A percentile compares a stretch with the other conserved stretches of the same genome.
These are phyloP conservation scores for Cladobotryum mycophilum DNA, from an alignment of 2,329 filamentous ascomycete species.

Conservation along the genomic window DNA sequence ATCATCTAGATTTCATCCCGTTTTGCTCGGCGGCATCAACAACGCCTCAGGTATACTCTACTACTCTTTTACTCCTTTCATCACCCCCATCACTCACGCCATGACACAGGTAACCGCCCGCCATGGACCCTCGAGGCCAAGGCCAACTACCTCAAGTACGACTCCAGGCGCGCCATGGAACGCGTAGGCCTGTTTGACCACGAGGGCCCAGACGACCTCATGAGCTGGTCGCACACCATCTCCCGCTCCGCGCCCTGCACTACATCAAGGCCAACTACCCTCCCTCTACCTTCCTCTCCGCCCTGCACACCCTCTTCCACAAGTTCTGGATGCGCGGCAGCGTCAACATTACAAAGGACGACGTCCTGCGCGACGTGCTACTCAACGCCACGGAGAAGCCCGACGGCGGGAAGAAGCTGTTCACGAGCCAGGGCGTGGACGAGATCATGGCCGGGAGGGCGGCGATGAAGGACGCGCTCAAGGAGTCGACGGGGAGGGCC, in stretches of 20 bases:
- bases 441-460: conserved; percentile 49
- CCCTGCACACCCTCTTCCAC: conserved; percentile 50
- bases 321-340: conserved; percentile 57
- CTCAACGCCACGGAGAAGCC: conserved; percentile 23
- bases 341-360: conserved; percentile 53
- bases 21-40: conserved; percentile 66
- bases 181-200: conserved; percentile 32
- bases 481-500: conserved; percentile 53
- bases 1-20: conserved; percentile 55
- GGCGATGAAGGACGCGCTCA: conserved; percentile 41
- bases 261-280: conserved; percentile 57
- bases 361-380: conserved; percentile 39
- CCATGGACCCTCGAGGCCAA: conserved; percentile 68
- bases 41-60: conserved; percentile 42
- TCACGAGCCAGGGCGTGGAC: conserved; percentile 45
- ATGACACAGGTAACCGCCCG: conserved; percentile 62
- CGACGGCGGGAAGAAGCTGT: conserved; percentile 30
- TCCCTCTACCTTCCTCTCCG: conserved; percentile 40
- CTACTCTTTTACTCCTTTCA: background rate
- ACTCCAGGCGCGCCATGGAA: conserved; percentile 33
- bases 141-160: conserved; percentile 46
- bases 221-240: conserved; percentile 36
- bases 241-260: conserved; percentile 59
- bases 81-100: background rate
- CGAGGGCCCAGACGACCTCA: conserved; percentile 37